Base-by-base conservation (phyloP, 1,139 yeast genomes). In the Sugiyamaella novakii region DNA sequence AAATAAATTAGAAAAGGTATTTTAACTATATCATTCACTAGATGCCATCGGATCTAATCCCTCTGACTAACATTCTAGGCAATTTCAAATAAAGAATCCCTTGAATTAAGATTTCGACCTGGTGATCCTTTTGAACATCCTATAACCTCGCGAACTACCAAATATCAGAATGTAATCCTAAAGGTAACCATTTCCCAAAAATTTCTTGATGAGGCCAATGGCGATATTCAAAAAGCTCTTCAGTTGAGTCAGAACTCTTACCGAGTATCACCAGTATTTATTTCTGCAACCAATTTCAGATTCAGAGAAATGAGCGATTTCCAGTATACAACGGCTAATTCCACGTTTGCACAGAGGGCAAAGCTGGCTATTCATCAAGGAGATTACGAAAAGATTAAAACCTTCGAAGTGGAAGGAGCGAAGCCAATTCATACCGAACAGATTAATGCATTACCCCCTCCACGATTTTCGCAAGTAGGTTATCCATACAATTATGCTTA, bases 301-400 rank as follows among this genome's bases (percentile, higher is more conserved):
- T 92, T 91, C 65, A 78, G 96, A 58, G 88, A 87, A 51, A 80
- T 92, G 74, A 82, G 92, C 1, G 98, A 92, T 67, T 92, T 88
- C 64, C 98, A 91, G 64, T 78, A 80, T 54, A 71, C 78, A 28
- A 79, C 91, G 15, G 78, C 77, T 48, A 76, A 79, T 56, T 84
- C 86, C 11, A 62, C 71, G 1, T 74, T 81, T 55, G 74, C 77
- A 1, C 55, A 66, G 3, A 69, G 71, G 28, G 70, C 79, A 50
- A 64, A 72, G 34, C 57, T 66, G 1, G 67, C 81, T 1, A 57
- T 80, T 1, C 68, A 67, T 36, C 53, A 66, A 0, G 76, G 79
- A 5, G 66, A 77, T 54, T 34, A 30, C 10, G 29, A 24, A 62
- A 42, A 53, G 56, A 7, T 67, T 66, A 60, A 33, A 27, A 22